Base-by-base conservation (phyloP, 805 yeast genomes). In the Metschnikowia continentalis region DNA sequence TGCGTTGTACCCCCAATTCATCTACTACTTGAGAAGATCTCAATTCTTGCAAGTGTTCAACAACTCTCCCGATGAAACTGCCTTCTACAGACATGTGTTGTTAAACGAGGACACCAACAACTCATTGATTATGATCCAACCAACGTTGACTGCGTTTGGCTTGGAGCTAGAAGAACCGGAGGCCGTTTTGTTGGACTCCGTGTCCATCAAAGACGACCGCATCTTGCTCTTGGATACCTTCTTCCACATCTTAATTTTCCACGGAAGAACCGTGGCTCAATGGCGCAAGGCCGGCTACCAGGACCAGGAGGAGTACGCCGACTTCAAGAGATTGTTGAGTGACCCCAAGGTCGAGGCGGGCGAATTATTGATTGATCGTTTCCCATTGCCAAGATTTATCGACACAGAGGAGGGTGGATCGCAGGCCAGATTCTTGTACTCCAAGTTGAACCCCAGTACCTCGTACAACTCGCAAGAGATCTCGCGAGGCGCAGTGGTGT, bases 331-430 rank as follows among this genome's bases (percentile, higher is more conserved):
- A 49, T 80, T 94, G 68, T 81, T 94, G 61, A 92, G 89, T 53
- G 91, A 85, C 56, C 97, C 99, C 42, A 84, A 89, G 63, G 79
- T 79, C 49, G 99, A 94, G 70, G 98, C 98, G 20, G 92, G 96
- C 6, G 90, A 86, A 61, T 77, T 95, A 57, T 81, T 94, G 62
- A 82, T 87, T 36, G 98, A 94, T 66, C 81, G 99, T 66, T 92
- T 90, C 83, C 99, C 99, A 61, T 78, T 94, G 64, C 99, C 99
- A 44, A 82, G 99, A 71, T 94, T 92, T 65, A 91, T 94, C 60
- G 96, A 92, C 62, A 90, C 97, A 53, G 97, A 92, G 67, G 97
- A 92, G 61, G 98, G 99, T 62, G 97, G 97, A 50, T 91, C 97
- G 14, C 99, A 94, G 73, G 97, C 98, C 2, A 84, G 99, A 72